Conservation (phyloP, 2,329 filamentous ascomycete genomes). For the Epichloe festucae region DNA sequence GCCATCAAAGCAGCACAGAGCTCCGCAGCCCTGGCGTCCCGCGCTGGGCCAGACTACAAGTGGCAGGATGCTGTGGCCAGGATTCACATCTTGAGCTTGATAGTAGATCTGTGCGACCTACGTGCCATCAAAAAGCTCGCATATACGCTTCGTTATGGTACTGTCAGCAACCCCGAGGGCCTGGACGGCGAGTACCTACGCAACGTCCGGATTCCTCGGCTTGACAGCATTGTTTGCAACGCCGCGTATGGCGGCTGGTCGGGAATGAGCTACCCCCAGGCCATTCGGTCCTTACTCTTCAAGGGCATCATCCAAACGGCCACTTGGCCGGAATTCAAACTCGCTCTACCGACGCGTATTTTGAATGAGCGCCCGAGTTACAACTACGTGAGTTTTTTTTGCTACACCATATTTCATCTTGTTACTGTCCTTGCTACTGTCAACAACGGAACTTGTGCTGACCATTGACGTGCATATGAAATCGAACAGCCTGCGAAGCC, state of each 20-base stretch:
- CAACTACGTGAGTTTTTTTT: constrained; percentile 18
- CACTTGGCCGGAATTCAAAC: constrained; percentile 71
- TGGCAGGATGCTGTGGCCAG: constrained; percentile 31
- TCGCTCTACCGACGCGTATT: constrained; percentile 35
- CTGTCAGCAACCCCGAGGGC: constrained; percentile 31
- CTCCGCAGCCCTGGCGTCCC: constrained; percentile 24
- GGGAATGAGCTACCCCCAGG: constrained; percentile 56
- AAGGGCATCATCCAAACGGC: constrained; percentile 50
- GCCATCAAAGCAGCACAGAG: constrained; percentile 29
- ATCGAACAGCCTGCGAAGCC: constrained; percentile 37
- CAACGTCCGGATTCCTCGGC: constrained; percentile 45
- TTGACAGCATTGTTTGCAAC: constrained; percentile 75
- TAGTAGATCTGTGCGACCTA: constrained; percentile 49
- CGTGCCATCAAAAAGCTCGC: constrained; percentile 36
- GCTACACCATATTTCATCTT: background rate
- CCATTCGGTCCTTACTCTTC: constrained; percentile 41
- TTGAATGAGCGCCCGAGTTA: constrained; percentile 26
- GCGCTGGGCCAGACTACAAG: constrained; percentile 20
- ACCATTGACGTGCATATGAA: background rate
- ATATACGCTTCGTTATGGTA: constrained; percentile 29
- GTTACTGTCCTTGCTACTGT: background rate
- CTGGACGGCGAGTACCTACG: constrained; percentile 23
- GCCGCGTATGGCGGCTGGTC: constrained; percentile 81
- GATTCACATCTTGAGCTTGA: constrained; percentile 44
- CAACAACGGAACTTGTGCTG: background rate